phyloP scores from a whole-genome alignment of 768 basidiomycete species.

The Lentinula sp. region DNA sequence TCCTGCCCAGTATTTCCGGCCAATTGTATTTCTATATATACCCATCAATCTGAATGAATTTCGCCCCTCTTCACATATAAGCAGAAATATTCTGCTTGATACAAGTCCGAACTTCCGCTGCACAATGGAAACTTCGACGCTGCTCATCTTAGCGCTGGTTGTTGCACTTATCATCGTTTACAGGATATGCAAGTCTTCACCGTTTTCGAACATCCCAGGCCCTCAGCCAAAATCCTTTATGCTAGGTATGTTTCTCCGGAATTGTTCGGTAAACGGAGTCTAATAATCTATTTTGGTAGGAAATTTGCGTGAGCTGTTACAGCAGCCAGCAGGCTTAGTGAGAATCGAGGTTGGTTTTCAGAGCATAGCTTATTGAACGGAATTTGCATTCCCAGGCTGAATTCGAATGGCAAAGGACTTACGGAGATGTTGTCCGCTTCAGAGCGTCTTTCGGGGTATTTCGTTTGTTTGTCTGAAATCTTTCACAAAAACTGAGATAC shows the following conservation, averaged over 20 bases:
- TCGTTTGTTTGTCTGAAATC: background rate
- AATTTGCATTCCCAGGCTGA: background rate
- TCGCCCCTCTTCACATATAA: background rate
- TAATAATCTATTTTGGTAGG: background rate
- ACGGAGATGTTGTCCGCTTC: slow-evolving; percentile 7
- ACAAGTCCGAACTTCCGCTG: background rate
- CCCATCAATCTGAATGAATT: no score
- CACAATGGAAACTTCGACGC: background rate
- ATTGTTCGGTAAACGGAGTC: background rate
- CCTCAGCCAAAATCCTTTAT: background rate
- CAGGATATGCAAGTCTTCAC: background rate
- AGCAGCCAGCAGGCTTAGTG: slow-evolving; percentile 4
- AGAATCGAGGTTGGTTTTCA: background rate
- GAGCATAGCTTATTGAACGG: background rate
- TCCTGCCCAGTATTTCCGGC: background rate
- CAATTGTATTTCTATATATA: background rate
- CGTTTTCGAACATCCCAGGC: background rate
- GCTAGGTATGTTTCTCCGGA: background rate
- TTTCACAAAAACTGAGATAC: background rate
- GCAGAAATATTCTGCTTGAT: background rate
- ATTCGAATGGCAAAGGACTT: slow-evolving; percentile 3
- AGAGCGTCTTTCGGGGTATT: slow-evolving; percentile 1
- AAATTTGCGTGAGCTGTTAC: slow-evolving; percentile 5
- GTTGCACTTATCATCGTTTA: background rate
- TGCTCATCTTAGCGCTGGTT: background rate